These are phyloP conservation scores for Pelagomonas calceolata DNA, from an alignment of 108 stramenopile genomes.

Conservation along the genomic window DNA sequence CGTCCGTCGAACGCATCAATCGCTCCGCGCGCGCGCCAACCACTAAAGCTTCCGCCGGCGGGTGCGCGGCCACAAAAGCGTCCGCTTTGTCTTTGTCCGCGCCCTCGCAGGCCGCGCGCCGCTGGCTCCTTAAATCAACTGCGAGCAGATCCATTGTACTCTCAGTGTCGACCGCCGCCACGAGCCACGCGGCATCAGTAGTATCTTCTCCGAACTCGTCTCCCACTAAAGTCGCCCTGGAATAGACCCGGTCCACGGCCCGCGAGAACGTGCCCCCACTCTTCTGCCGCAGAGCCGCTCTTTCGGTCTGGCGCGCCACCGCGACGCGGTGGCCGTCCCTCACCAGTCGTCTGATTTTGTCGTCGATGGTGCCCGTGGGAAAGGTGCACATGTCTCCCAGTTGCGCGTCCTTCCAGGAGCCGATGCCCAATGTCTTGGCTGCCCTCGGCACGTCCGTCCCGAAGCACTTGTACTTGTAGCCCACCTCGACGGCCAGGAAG, in stretches of 20 bases:
- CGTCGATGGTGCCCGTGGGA: constrained; percentile 1
- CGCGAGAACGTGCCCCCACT: neutral
- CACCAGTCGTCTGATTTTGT: constrained; percentile 5
- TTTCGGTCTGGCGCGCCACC: constrained; percentile 9
- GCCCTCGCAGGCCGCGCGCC: too few species aligned
- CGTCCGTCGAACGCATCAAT: too few species aligned
- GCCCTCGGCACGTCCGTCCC: neutral
- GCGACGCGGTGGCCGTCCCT: neutral
- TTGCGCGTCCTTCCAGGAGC: neutral
- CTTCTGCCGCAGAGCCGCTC: constrained; percentile 4
- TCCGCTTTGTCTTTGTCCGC: too few species aligned
- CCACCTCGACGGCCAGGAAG: constrained; percentile 6
- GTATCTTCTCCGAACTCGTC: too few species aligned
- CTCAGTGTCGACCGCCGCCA: too few species aligned
- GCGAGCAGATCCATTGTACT: too few species aligned
- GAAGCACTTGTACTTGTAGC: constrained; percentile 12
- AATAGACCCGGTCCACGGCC: neutral
- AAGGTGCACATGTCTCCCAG: neutral
- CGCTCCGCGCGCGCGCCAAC: too few species aligned
- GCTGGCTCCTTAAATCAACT: too few species aligned
- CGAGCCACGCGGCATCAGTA: too few species aligned
- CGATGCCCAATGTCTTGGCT: neutral
- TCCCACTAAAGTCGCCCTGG: neutral
- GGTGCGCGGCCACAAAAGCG: too few species aligned
- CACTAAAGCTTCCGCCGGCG: too few species aligned